Base-by-base conservation (phyloP, 2,329 filamentous ascomycete genomes). In the Colletotrichum sp. region DNA sequence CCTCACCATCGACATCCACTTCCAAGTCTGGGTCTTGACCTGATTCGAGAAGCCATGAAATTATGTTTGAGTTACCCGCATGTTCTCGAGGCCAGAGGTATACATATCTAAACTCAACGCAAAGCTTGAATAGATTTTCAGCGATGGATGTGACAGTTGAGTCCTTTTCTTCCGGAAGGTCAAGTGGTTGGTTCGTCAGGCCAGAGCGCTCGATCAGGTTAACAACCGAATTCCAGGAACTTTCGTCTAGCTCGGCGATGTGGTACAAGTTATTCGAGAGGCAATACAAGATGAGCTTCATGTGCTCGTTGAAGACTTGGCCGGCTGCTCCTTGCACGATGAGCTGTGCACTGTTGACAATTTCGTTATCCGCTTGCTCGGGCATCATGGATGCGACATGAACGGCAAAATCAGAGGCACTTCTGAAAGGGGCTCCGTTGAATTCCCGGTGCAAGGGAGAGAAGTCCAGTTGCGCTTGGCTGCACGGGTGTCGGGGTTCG, bases 181-280 rank as follows among this genome's bases (percentile, higher is more conserved):
- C 34, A 4, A 36, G 34, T 36, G 34, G 13, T 0, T 28, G 24
- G 1, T 28, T 59, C 16, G 4, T 59, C 4, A 28, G 7, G 55
- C 55, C 24, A 6, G 55, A 59, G 55, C 55, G 24, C 0, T 26
- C 16, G 8, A 57, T 28, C 0, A 57, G 24, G 1, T 3, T 18
- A 0, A 28, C 52, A 0, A 28, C 3, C 0, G 3, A 0, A 8
- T 0, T 0, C 52, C 52, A 57, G 7, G 13, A 3, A 28, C 1
- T 0, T 0, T 1, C 0, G 3, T 57, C 21, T 9, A n/a, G n/a
- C n/a, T 1, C 3, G 12, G 8, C 2, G 12, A 16, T 5, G 0
- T 8, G 0, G 1, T 57, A 28, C 52, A 57, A 18, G 1, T 28
- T 10, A 8, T 59, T 59, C 9, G 55, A 59, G 55, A 57, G 52